A percentile compares a stretch with the other conserved stretches of the same genome.
These are phyloP conservation scores for Trametes maxima DNA, from an alignment of 768 basidiomycete species.

Conservation along the genomic window DNA sequence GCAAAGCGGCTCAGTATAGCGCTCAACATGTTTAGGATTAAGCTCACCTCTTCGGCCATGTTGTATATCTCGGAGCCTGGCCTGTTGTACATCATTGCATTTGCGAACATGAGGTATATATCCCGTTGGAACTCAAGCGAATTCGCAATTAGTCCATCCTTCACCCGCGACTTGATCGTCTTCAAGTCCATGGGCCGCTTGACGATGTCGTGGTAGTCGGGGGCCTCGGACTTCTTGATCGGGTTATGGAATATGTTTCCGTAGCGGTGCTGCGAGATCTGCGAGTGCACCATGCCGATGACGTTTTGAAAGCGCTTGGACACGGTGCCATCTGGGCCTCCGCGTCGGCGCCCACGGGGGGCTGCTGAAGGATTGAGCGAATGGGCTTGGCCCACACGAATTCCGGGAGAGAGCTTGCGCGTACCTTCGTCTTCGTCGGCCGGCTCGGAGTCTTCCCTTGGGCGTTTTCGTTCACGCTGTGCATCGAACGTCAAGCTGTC, in stretches of 20 bases:
- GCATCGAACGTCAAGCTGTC: conserved; percentile 46
- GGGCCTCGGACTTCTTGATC: conserved; percentile 84
- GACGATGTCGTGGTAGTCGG: conserved; percentile 90
- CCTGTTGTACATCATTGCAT: conserved; percentile 96
- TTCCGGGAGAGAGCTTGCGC: conserved; percentile 8
- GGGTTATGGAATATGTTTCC: conserved; percentile 92
- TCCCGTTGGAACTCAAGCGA: conserved; percentile 90
- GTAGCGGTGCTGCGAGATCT: conserved; percentile 83
- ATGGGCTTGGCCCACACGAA: neutral
- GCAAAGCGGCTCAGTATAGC: conserved; percentile 1
- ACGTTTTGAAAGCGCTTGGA: conserved; percentile 80
- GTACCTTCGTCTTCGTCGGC: conserved; percentile 63
- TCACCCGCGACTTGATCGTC: conserved; percentile 84
- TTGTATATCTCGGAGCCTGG: conserved; percentile 82
- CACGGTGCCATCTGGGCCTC: conserved; percentile 31
- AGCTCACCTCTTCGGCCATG: conserved; percentile 88
- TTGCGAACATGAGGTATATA: conserved; percentile 91
- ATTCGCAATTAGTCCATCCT: conserved; percentile 78
- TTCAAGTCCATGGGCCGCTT: conserved; percentile 96
- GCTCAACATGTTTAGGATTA: neutral
- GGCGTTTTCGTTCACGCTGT: conserved; percentile 56
- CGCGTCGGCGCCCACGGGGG: conserved; percentile 25
- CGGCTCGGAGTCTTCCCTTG: conserved; percentile 69
- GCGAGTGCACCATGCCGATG: conserved; percentile 77
- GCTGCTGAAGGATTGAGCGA: conserved; percentile 20